Conservation (phyloP, 805 yeast species). For the Teunomyces panamensis region DNA sequence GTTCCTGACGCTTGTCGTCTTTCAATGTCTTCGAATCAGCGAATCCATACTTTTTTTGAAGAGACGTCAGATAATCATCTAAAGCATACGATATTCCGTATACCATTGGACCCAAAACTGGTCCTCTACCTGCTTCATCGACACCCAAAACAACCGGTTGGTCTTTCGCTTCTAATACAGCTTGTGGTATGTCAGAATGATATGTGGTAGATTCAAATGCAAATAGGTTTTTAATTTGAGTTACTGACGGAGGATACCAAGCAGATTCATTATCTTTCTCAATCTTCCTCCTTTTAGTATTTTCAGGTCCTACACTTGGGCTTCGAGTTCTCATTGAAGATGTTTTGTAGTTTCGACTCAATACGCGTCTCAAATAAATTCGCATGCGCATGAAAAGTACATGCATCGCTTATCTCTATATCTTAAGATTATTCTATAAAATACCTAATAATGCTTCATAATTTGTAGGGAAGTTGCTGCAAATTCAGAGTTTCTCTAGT, state of each 20-base stretch:
- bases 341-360: background rate
- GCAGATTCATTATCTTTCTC: background rate
- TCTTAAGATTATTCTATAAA: background rate
- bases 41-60: slow-evolving; percentile 65
- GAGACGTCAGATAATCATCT: slow-evolving; percentile 45
- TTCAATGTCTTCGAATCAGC: slow-evolving; percentile 90
- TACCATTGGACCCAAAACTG: slow-evolving; percentile 97
- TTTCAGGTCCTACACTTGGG: background rate
- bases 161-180: slow-evolving; percentile 26
- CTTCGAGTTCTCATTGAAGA: background rate
- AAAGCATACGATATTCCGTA: slow-evolving; percentile 84
- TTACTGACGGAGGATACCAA: slow-evolving; percentile 39
- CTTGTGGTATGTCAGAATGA: slow-evolving; percentile 48
- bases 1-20: slow-evolving; percentile 60
- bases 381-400: background rate
- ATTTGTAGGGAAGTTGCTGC: background rate
- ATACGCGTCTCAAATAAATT: slow-evolving; percentile 1
- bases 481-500: background rate
- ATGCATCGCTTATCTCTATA: background rate
- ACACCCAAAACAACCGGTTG: slow-evolving; percentile 71
- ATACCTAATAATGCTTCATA: background rate
- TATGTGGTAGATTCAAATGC: slow-evolving; percentile 45
- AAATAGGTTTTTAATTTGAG: slow-evolving; percentile 21
- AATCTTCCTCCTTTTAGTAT: background rate
- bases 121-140: slow-evolving; percentile 99